Evolutionary conservation across 2,329 filamentous ascomycete genomes (phyloP).

Genomic region (Diaporthe longicolla): DNA sequence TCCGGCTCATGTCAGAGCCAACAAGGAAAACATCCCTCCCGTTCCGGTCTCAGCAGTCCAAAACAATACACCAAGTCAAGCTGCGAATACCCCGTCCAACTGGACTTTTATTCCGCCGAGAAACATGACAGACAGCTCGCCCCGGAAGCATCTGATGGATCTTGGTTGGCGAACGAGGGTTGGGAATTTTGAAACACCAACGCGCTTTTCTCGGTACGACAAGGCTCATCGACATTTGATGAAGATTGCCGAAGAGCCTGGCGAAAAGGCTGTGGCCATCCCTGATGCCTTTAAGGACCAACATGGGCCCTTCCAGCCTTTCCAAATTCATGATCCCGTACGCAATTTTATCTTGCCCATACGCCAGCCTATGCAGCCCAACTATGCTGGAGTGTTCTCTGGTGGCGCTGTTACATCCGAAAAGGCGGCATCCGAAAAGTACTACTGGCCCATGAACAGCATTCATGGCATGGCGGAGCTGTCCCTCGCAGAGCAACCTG

Average conservation of each 20-base stretch:
- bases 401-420: neutral
- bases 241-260: neutral
- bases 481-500: neutral
- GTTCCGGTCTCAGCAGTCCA: neutral
- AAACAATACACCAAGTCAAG: neutral
- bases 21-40: neutral
- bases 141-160: neutral
- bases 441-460: constrained; percentile 32
- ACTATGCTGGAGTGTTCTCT: neutral
- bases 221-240: neutral
- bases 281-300: neutral
- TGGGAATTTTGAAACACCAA: neutral
- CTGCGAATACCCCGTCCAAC: neutral
- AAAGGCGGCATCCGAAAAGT: neutral
- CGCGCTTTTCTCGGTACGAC: neutral
- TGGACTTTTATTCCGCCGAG: neutral
- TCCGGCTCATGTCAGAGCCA: neutral
- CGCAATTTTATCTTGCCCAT: neutral
- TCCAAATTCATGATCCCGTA: neutral
- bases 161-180: too few relatives aligned
- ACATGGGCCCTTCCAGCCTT: neutral
- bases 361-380: constrained; percentile 15
- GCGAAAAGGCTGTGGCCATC: neutral
- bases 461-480: neutral
- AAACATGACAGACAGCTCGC: neutral